Evolutionary conservation across 129 eudicot genomes (phyloP), one percentile per base, ranked within the genome.

Genomic region (Flaveria ramosissima): DNA sequence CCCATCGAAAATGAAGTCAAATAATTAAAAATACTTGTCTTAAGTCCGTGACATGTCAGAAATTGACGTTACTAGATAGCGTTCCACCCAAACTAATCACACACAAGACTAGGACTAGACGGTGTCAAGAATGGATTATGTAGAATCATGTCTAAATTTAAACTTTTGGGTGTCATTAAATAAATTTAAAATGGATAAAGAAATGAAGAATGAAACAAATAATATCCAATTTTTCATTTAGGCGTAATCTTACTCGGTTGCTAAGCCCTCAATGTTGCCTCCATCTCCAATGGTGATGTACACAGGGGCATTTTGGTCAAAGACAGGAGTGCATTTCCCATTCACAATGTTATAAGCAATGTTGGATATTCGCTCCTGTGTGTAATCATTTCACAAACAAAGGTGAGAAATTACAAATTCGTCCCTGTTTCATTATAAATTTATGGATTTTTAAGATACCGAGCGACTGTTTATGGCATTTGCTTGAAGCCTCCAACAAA

Each of bases 251-350:
- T 87, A 84, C 92, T 39, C 15, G 64, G 78, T 84, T 84, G 89
- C 91, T 73, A 87, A 74, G 68, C 91, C 91, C 74, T 87, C 91
- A 27, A 84, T 75, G 66, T 87, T 87, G 75, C 91, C 91, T 72
- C 91, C 91, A 77, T 87, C 91, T 48, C 91, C 91, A 55, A 87
- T 87, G 68, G 86, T 87, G 68, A 87, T 87, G 84, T 87, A 87
- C 6, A 87, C 91, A 59, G 91, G 91, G 73, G 91, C 91, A 61
- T 85, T 84, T 48, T 60, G 76, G 79, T 84, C 86, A 53, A 23
- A 62, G 32, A 84, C 83, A 15, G 91, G 88, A 73, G 70, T 70
- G 75, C 91, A 84, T 60, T 82, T 63, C 57, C 92, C 92, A 48
- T 87, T 87, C 9, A 79, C 86, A 74, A 87, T 79, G 86, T 87